Evolutionary conservation across 2,329 filamentous ascomycete genomes (phyloP), one percentile per base, ranked within the genome.

Genomic region (Aspergillus sp.): DNA sequence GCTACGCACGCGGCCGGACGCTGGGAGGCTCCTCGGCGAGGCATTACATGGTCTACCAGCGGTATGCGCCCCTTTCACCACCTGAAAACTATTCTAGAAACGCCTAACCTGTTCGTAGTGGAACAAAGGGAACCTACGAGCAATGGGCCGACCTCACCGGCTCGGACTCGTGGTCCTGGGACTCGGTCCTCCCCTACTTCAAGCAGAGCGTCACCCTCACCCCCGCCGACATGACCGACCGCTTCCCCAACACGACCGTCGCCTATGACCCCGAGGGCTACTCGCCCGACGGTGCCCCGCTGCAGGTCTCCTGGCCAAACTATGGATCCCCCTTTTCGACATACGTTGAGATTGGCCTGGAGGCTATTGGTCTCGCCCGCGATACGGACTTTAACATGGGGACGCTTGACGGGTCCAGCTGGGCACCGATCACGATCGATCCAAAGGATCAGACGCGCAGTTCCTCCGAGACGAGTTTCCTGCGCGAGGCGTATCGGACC

Each of bases 351-450:
- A 61, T 66, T 41, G 81, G 71, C 0, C 66, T 84, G 19, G 69
- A 77, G 45, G 71, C 74, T 3, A 71, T 81, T 22, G 82, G 82
- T 0, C 64, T 84, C 7, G 63, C 71, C 3, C 72, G 69, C 13
- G 64, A 72, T 2, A 52, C 69, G 4, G 80, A 77, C 30, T 81
- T 82, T 62, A 79, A 79, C 62, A 79, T 76, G 50, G 82, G 83
- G 15, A 68, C 64, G 4, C 67, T 85, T 3, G 57, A 76, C 3
- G 82, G 82, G 5, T 72, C 73, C 46, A 71, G 76, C 23, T 81
- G 75, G 86, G 66, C 84, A 82, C 0, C 80, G 87, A 50, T 69
- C 85, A 17, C 73, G 79, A 1, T 71, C 75, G 7, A 55, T 23
- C 58, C 62, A n/a, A 23, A 38, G 3, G 80, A 80, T 1, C 74